A percentile compares a stretch with the other conserved stretches of the same genome.
phyloP scores from a whole-genome alignment of 768 basidiomycete genomes.

The Termitomyces sp. region DNA sequence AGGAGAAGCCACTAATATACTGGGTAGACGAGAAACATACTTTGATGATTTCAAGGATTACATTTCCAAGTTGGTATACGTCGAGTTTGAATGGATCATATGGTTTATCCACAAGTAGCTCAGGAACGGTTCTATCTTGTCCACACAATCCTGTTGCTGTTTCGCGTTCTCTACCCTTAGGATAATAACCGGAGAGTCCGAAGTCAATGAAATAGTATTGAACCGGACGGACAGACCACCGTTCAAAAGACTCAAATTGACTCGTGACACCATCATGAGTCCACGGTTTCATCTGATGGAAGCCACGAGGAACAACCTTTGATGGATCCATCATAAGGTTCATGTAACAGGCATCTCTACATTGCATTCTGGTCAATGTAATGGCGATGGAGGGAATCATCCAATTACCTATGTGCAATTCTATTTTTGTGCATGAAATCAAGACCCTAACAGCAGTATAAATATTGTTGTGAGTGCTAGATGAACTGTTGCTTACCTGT shows the following conservation, averaged over 20 bases:
- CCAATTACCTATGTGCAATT: constrained; percentile 12
- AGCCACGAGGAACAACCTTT: constrained; percentile 9
- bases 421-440: constrained; percentile 19
- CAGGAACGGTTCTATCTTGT: constrained; percentile 21
- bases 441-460: constrained; percentile 13
- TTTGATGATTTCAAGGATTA: constrained; percentile 3
- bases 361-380: neutral
- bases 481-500: constrained; percentile 10
- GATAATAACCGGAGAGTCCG: constrained; percentile 15
- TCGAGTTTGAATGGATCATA: constrained; percentile 29
- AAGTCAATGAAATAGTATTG: constrained; percentile 28
- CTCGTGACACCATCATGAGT: constrained; percentile 1
- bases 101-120: constrained; percentile 16
- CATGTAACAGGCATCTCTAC: constrained; percentile 18
- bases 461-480: neutral
- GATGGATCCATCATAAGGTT: constrained; percentile 16
- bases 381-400: neutral
- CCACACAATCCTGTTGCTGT: constrained; percentile 9
- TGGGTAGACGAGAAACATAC: neutral
- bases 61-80: constrained; percentile 23
- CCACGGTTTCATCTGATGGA: neutral
- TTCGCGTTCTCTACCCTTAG: neutral
- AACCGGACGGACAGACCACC: constrained; percentile 20
- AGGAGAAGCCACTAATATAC: neutral
- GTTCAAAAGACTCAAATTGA: neutral